Evolutionary conservation across 805 yeast species (phyloP), one percentile per base, ranked within the genome.

Genomic region (Metschnikowia shivogae): DNA sequence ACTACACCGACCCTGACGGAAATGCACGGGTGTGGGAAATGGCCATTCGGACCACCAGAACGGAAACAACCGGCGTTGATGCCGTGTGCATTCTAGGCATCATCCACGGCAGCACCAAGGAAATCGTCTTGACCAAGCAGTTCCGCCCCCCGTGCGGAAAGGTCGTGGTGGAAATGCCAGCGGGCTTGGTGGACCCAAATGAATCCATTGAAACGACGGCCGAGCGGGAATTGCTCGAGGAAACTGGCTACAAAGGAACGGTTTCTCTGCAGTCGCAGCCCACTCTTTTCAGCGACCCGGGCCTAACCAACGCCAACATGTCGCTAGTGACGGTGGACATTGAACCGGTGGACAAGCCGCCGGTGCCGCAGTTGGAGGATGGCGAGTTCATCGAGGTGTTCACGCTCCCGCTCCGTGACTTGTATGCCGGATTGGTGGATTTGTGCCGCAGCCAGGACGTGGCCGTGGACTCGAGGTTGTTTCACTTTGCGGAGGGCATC

Each of bases 381-480:
- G 85, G 82, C 49, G 99, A 92, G 68, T 92, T 86, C 61, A 93
- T 92, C 42, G 97, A 89, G 57, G 82, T 88, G n/a, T 86, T 92
- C 60, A 72, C 80, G 5, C 80, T 85, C 35, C 89, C 90, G 11
- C 63, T 89, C 52, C 64, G 67, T 12, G 63, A 72, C 13, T 74
- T 92, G 37, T 80, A 83, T 6, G 74, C 72, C 22, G 76, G 70
- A 24, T 61, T 92, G 60, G 65, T 65, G 7, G 61, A 69, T 26
- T 64, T 89, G 14, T 77, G 62, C 43, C 46, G 71, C 22, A 55
- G 63, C 1, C 75, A 86, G 62, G 96, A 96, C 0, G 88, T 80
- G 62, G 77, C 77, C 27, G 70, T 92, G 28, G 99, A 93, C 66
- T 92, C 96, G 1, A 80, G 96, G 52, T 81, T 93, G 45, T 89